Evolutionary conservation across 805 yeast species (phyloP), one percentile per base, ranked within the genome.

Genomic region (Spathaspora hagerdaliae): DNA sequence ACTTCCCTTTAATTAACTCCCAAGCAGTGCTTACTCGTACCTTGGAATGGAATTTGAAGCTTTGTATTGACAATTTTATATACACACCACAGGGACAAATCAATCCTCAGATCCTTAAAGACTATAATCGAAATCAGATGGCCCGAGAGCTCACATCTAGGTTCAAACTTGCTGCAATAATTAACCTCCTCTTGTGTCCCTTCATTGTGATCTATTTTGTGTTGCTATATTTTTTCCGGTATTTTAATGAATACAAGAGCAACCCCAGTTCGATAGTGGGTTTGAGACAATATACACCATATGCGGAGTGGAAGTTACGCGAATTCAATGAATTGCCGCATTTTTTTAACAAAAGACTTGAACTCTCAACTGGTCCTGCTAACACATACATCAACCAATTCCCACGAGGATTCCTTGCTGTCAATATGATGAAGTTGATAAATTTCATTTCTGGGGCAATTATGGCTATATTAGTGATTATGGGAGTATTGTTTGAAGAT

Each of bases 251-350:
- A 63, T 90, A 87, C 61, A 87, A 87, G 59, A 80, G 87, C 37
- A 86, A 92, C 44, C 99, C 99, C 0, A 81, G 90, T 1, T 73
- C 89, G 9, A 73, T 94, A 44, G 75, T 90, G 2, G 73, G 71
- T 4, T 59, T 69, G 43, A 72, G 99, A 39, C 96, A 90, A 55
- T 94, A 89, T 59, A 88, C 98, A 0, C 97, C 97, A 0, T 80
- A 79, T 64, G 97, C 98, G 0, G 91, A 87, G 56, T 94, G 98
- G 98, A 88, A 85, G 60, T 77, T 94, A 57, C 73, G 99, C 46
- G 99, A 94, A 57, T 88, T 86, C 60, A 94, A 94, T 63, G 99
- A 94, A 60, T 73, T 94, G 7, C 88, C 88, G 38, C 99, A 94
- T 63, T 74, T 92, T 27, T 94, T 94, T 65, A 81, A 82, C 46